Evolutionary conservation across 2,329 filamentous ascomycete genomes (phyloP), one percentile per base, ranked within the genome.

Genomic region (Pseudogymnoascus sp.): DNA sequence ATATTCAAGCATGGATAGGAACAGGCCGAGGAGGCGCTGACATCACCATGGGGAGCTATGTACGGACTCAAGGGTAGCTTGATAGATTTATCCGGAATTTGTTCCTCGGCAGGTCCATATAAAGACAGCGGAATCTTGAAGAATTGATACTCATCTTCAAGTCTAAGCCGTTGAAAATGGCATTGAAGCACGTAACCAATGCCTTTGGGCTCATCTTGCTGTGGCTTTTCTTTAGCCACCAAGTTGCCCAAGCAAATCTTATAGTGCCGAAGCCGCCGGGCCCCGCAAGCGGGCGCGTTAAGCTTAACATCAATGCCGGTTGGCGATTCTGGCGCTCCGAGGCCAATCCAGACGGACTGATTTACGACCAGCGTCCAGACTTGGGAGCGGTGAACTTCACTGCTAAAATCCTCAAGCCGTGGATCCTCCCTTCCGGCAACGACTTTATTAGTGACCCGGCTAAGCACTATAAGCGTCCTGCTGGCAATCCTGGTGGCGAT

Each of bases 371-470:
- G n/a, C 29, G 47, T 8, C 47, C 47, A 1, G 47, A 54, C 29
- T 11, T 54, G 47, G 47, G 47, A 26, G 47, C 33, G 47, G 47
- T 29, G 15, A 54, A 54, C 33, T 54, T 54, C 26, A 54, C 47
- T 17, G 47, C 47, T 9, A 33, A 54, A 54, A 54, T 68, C 1
- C 66, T 78, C 13, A 77, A 76, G 63, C 67, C 70, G 9, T 78
- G 75, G 75, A 76, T 78, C 6, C 68, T 78, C 7, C 75, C 75
- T 13, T 72, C 70, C 1, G 75, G 69, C 2, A 78, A 78, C 64
- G 68, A 74, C 37, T 78, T 76, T 65, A 75, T 77, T 59, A 67
- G 58, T 2, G 71, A 72, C 57, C 65, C 68, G 5, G 70, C 47
- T 15, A 54, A 54, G 17, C 47, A 68, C 61, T 66, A 76, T 62